Evolutionary conservation across 78 protist species (phyloP).

Genomic region (Capsaspora owczarzaki): DNA sequence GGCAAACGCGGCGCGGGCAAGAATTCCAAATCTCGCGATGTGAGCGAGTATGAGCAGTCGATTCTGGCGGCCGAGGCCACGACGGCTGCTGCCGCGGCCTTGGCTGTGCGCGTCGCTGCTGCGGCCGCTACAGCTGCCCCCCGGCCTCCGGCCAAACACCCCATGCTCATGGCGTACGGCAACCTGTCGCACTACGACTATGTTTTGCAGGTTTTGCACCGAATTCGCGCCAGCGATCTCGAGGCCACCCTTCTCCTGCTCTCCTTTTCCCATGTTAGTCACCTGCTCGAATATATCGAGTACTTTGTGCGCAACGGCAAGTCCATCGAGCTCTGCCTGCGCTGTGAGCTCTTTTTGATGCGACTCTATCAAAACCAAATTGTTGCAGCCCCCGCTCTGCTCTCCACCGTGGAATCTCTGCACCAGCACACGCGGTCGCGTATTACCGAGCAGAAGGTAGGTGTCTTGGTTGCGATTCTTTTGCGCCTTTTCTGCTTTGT

Average conservation of each 20-base stretch:
- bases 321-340: slow-evolving; percentile 21
- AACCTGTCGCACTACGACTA: neutral
- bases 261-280: slow-evolving; percentile 1
- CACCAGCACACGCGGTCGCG: too few species aligned
- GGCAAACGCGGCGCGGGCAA: too few species aligned
- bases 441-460: too few species aligned
- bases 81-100: neutral
- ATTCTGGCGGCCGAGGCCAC: neutral
- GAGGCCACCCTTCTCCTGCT: slow-evolving; percentile 38
- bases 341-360: slow-evolving; percentile 42
- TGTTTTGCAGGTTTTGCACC: neutral
- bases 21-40: too few species aligned
- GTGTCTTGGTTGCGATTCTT: too few species aligned
- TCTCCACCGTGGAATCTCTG: too few species aligned
- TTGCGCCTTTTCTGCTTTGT: too few species aligned
- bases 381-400: too few species aligned
- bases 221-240: slow-evolving; percentile 14
- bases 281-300: slow-evolving; percentile 4
- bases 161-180: slow-evolving; percentile 9
- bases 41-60: slow-evolving; percentile 23
- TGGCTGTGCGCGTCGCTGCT: too few species aligned
- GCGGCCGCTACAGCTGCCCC: too few species aligned
- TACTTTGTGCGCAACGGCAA: neutral
- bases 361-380: neutral
- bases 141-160: neutral